Evolutionary conservation across 495 filamentous ascomycete species (phyloP).

Genomic region (Letharia lupina): DNA sequence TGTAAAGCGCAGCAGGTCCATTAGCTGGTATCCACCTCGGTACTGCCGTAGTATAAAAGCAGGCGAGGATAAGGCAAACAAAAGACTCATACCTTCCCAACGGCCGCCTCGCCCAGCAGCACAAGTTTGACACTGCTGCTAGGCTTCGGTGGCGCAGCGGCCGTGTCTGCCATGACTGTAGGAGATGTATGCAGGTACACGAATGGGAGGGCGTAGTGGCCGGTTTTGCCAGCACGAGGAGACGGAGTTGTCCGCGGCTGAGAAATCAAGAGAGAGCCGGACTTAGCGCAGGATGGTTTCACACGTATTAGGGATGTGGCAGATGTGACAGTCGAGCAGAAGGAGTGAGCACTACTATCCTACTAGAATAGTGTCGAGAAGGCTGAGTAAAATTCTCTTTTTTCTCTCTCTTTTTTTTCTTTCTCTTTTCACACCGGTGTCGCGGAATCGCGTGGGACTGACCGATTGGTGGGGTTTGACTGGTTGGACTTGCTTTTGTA

Average conservation of each 20-base stretch:
- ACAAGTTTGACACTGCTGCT: constrained; percentile 99
- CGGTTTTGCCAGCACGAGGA: constrained; percentile 8
- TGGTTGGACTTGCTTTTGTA: constrained; percentile 3
- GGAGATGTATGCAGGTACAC: constrained; percentile 9
- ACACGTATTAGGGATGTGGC: background rate
- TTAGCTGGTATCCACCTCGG: background rate
- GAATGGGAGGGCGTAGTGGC: background rate
- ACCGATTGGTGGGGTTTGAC: background rate
- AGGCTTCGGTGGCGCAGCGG: constrained; percentile 68
- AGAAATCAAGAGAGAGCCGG: constrained; percentile 10
- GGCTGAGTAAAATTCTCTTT: constrained; percentile 8
- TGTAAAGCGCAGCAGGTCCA: constrained; percentile 34
- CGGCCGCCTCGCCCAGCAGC: constrained; percentile 90
- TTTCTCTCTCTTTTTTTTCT: background rate
- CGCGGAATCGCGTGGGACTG: constrained; percentile 5
- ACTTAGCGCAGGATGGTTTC: constrained; percentile 17
- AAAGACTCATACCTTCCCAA: constrained; percentile 72
- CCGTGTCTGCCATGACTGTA: constrained; percentile 28
- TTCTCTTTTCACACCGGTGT: background rate
- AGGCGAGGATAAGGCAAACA: constrained; percentile 10
- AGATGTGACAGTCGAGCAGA: background rate
- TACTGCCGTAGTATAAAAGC: constrained; percentile 12
- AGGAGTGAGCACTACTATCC: constrained; percentile 11
- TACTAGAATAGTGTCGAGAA: constrained; percentile 1
- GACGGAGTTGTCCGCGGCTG: constrained; percentile 15